These are phyloP conservation scores for Amauroascus verrucosus DNA, from an alignment of 2,329 filamentous ascomycete genomes.

Conservation along the genomic window DNA sequence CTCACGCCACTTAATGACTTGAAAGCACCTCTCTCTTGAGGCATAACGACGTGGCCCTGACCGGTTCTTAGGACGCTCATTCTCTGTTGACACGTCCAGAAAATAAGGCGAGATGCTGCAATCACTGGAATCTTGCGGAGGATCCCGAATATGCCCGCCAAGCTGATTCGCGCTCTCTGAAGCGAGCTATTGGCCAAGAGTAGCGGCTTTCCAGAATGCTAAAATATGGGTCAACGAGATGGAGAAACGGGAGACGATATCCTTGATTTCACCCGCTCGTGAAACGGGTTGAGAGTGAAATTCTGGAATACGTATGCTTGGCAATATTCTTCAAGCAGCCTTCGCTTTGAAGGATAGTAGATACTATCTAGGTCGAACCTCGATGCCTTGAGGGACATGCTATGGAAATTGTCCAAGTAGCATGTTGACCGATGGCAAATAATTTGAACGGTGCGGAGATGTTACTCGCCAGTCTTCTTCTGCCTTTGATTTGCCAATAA, in stretches of 20 bases:
- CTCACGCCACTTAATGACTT: neutral
- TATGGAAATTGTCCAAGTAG: too few species aligned
- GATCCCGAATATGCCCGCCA: neutral
- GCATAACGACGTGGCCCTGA: too few species aligned
- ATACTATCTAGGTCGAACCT: too few species aligned
- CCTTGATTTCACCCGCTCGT: neutral
- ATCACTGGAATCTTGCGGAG: neutral
- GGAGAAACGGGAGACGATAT: neutral
- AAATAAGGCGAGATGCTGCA: neutral
- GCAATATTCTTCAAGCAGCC: too few species aligned
- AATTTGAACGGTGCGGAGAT: neutral
- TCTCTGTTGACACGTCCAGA: too few species aligned
- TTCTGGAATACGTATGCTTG: too few species aligned
- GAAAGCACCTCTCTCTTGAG: too few species aligned
- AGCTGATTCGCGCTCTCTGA: neutral
- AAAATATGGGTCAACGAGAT: conserved; percentile 1
- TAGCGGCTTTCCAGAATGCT: neutral
- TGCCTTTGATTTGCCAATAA: neutral
- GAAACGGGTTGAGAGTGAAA: too few species aligned
- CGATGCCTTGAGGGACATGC: too few species aligned
- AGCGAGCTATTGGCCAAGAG: neutral
- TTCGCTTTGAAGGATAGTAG: too few species aligned
- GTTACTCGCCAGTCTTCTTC: neutral
- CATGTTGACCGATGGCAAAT: too few species aligned
- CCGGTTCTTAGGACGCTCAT: too few species aligned